phyloP scores from a whole-genome alignment of 164 flowering plant genomes.

The Annona cherimola region DNA sequence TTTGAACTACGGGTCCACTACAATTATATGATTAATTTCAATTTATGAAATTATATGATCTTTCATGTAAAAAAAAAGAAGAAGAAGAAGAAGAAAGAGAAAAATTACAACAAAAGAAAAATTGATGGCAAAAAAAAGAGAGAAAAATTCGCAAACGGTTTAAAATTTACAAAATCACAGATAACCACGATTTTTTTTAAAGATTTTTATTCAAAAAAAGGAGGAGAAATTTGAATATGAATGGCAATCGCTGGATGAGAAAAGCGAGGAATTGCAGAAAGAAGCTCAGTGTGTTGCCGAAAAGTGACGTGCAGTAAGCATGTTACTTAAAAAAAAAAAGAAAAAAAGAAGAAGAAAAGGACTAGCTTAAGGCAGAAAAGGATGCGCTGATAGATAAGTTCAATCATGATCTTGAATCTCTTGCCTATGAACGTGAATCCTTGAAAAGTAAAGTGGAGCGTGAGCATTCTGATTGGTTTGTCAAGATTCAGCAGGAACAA shows the following conservation, averaged over 20 bases:
- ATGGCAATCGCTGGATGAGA: constrained; percentile 90
- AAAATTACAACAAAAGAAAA: too few relatives aligned
- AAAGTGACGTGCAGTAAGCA: constrained; percentile 46
- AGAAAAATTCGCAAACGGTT: neutral
- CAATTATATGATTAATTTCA: too few relatives aligned
- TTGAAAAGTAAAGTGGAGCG: constrained; percentile 56
- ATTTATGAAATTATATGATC: too few relatives aligned
- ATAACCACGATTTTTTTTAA: neutral
- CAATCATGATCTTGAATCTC: constrained; percentile 53
- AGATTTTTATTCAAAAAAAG: too few relatives aligned
- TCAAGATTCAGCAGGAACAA: constrained; percentile 75
- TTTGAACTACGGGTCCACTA: too few relatives aligned
- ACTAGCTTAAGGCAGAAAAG: constrained; percentile 59
- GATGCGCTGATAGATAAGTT: constrained; percentile 54
- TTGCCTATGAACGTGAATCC: constrained; percentile 62
- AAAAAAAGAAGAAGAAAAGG: too few relatives aligned
- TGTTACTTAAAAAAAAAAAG: constrained; percentile 69
- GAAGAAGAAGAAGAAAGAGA: neutral
- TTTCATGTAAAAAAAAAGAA: too few relatives aligned
- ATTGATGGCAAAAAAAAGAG: neutral
- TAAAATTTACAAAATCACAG: too few relatives aligned
- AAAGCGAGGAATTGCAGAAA: constrained; percentile 29
- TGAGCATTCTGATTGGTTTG: constrained; percentile 76
- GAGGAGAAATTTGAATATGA: constrained; percentile 85
- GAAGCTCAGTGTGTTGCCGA: constrained; percentile 48